Evolutionary conservation across 73 alveolate genomes (phyloP).

Genomic region (Paramecium sexaurelia): DNA sequence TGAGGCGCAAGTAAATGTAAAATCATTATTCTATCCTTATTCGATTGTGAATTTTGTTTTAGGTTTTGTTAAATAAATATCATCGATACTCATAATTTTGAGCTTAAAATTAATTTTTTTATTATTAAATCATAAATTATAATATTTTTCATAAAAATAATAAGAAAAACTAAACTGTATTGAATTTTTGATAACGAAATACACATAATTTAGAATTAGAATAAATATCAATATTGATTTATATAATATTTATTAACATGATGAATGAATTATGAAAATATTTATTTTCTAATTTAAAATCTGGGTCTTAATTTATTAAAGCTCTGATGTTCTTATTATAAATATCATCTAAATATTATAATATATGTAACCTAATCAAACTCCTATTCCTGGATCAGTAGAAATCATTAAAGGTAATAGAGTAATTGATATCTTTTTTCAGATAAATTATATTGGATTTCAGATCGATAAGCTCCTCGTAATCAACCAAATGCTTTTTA

Average conservation of each 20-base stretch:
- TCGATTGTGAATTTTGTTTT: conserved; percentile 23
- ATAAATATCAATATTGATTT: no score
- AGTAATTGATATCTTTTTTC: background rate
- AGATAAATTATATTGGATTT: conserved; percentile 84
- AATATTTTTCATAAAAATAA: background rate
- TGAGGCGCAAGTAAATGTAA: conserved; percentile 38
- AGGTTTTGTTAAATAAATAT: conserved; percentile 40
- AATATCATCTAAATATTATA: no score
- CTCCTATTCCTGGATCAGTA: conserved; percentile 49
- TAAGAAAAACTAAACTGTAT: no score
- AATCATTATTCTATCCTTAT: background rate
- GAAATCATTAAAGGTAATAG: conserved; percentile 62
- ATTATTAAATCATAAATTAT: background rate
- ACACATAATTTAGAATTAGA: no score
- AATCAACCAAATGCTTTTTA: no score
- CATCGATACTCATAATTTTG: conserved; percentile 16
- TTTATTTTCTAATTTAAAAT: background rate
- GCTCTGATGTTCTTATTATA: background rate
- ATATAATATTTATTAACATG: no score
- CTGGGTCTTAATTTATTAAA: background rate
- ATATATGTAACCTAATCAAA: background rate
- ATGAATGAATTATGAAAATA: no score
- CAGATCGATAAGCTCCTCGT: conserved; percentile 85
- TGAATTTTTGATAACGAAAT: no score
- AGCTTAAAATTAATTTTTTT: background rate